These are phyloP conservation scores for Pichia sp. DNA, from an alignment of 1,139 yeast genomes.

Conservation along the genomic window DNA sequence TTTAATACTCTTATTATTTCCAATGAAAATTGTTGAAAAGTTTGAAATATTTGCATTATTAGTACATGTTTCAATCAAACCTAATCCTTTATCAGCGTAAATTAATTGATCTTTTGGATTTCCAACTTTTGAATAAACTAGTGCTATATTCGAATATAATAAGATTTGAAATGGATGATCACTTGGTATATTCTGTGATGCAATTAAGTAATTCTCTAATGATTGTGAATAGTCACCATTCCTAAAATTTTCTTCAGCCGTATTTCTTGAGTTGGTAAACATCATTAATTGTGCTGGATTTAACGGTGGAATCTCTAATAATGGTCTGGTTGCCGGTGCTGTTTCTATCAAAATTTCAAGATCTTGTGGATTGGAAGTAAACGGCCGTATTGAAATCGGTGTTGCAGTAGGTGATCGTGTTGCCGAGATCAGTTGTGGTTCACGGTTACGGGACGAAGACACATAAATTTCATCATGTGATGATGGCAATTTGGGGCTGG, in stretches of 20 bases:
- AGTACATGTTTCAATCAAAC: constrained; percentile 36
- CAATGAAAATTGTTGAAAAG: constrained; percentile 31
- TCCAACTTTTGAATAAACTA: constrained; percentile 66
- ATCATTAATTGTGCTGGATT: constrained; percentile 11
- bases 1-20: constrained; percentile 52
- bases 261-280: constrained; percentile 7
- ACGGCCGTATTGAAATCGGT: not conserved
- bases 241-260: constrained; percentile 42
- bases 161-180: constrained; percentile 63
- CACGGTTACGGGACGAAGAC: constrained; percentile 3
- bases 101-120: constrained; percentile 57
- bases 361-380: not conserved
- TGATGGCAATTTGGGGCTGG: not conserved
- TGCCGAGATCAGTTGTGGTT: not conserved
- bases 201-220: constrained; percentile 49
- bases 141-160: constrained; percentile 70
- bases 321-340: constrained; percentile 11
- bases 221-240: constrained; percentile 82
- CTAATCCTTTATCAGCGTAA: constrained; percentile 52
- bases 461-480: constrained; percentile 1
- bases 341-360: constrained; percentile 5
- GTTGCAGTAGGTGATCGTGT: not conserved
- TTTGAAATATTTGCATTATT: constrained; percentile 25
- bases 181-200: constrained; percentile 57
- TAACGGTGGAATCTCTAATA: constrained; percentile 15